Conservation (phyloP, 352 stramenopile genomes). For the Phytophthora pluvialis region DNA sequence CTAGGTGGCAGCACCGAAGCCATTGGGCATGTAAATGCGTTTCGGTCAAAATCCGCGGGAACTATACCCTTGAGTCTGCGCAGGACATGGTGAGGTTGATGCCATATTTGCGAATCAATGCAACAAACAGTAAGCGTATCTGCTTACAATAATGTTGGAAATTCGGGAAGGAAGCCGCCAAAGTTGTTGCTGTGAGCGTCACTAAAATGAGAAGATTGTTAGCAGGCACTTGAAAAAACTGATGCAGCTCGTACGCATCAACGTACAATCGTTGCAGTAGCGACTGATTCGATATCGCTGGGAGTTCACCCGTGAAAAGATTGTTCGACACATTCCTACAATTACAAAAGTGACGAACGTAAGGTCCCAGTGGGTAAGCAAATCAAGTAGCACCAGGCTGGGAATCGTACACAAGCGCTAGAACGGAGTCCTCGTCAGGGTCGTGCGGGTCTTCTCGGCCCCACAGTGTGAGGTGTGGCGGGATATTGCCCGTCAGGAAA, state of each 20-base stretch:
- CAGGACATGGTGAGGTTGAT: not conserved
- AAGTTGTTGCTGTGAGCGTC: conserved; percentile 47
- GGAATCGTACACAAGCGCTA: conserved; percentile 50
- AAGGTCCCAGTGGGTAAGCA: not conserved
- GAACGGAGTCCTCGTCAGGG: conserved; percentile 51
- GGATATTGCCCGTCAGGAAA: conserved; percentile 47
- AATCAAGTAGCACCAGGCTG: not conserved
- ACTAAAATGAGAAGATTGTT: conserved; percentile 21
- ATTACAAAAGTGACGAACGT: not conserved
- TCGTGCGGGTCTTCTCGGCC: conserved; percentile 59
- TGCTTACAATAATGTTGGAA: conserved; percentile 42
- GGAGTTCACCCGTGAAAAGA: conserved; percentile 44
- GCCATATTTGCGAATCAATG: not conserved
- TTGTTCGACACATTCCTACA: conserved; percentile 62
- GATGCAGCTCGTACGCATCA: not conserved
- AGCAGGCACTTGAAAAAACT: not conserved
- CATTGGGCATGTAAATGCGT: conserved; percentile 29
- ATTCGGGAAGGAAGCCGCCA: conserved; percentile 26
- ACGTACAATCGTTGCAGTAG: conserved; percentile 58
- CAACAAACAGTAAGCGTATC: not conserved
- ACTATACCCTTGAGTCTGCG: conserved; percentile 20
- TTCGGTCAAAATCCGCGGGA: conserved; percentile 23
- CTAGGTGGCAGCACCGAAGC: conserved; percentile 18
- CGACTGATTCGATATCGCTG: conserved; percentile 52
- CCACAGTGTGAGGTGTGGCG: conserved; percentile 42